Conservation (phyloP, 2,329 filamentous ascomycete species). For the Aspergillus alliaceus region DNA sequence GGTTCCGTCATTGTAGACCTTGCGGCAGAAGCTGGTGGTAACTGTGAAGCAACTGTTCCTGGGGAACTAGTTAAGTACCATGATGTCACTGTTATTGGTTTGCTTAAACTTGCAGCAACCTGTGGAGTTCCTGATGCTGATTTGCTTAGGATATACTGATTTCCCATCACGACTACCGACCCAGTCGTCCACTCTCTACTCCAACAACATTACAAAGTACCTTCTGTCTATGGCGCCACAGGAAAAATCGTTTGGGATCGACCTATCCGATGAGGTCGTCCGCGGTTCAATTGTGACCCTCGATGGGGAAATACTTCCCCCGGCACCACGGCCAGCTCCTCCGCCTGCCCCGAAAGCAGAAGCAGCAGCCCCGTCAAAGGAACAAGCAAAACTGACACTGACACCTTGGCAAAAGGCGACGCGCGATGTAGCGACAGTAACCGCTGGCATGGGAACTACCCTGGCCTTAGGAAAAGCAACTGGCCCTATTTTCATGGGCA, state of each 20-base stretch:
- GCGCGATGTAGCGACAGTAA: constrained; percentile 72
- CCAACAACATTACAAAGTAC: constrained; percentile 90
- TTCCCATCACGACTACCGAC: constrained; percentile 82
- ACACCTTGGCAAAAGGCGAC: constrained; percentile 81
- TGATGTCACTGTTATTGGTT: constrained; percentile 81
- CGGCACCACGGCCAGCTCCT: constrained; percentile 68
- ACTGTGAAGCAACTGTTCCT: constrained; percentile 77
- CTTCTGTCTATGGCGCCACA: constrained; percentile 77
- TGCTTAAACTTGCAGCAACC: constrained; percentile 20
- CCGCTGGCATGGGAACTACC: constrained; percentile 73
- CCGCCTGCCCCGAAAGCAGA: constrained; percentile 55
- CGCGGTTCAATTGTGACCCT: constrained; percentile 80
- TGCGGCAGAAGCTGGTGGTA: constrained; percentile 83
- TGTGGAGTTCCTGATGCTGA: not conserved
- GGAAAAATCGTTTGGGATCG: constrained; percentile 76
- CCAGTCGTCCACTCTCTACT: constrained; percentile 86
- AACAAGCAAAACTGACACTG: constrained; percentile 63
- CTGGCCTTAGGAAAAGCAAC: constrained; percentile 79
- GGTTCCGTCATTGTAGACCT: constrained; percentile 87
- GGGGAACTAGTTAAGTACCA: constrained; percentile 70
- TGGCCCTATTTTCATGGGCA: constrained; percentile 81
- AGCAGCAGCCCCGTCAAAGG: constrained; percentile 47
- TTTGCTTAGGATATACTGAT: constrained; percentile 70
- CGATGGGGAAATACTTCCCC: constrained; percentile 72
- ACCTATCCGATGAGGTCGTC: constrained; percentile 81